A percentile compares a stretch with the other conserved stretches of the same genome.
These are phyloP conservation scores for Didymella sp. DNA, from an alignment of 2,329 filamentous ascomycete species.

Conservation along the genomic window DNA sequence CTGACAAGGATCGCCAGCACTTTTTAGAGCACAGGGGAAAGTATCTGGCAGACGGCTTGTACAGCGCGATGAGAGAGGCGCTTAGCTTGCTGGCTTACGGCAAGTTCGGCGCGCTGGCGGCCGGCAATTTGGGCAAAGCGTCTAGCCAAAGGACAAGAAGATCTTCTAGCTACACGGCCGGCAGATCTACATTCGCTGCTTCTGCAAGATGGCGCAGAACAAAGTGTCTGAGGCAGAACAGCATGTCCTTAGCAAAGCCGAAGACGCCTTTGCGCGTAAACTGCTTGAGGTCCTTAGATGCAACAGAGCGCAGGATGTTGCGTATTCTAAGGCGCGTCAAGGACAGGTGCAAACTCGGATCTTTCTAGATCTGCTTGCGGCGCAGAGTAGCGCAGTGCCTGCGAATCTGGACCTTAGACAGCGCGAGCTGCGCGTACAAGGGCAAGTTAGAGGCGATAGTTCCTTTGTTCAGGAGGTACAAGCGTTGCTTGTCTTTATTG, in stretches of 20 bases:
- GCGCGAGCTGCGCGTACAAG: slow-evolving; percentile 76
- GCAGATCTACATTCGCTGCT: no score
- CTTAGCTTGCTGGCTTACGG: no score
- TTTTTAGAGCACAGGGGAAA: no score
- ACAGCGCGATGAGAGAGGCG: no score
- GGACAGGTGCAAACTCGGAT: slow-evolving; percentile 86
- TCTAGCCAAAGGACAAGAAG: no score
- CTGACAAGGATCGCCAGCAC: no score
- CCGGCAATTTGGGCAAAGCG: no score
- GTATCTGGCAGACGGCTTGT: no score
- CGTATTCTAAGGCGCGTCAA: slow-evolving; percentile 89
- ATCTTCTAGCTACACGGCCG: no score
- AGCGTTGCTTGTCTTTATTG: slow-evolving; percentile 86
- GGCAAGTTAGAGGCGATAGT: slow-evolving; percentile 78
- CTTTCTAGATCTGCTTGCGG: slow-evolving; percentile 87
- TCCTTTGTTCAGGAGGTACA: slow-evolving; percentile 89
- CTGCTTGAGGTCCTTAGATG: slow-evolving; percentile 87
- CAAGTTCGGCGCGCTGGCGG: no score
- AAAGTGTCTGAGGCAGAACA: no score
- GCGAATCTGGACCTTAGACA: slow-evolving; percentile 83
- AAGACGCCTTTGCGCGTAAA: slow-evolving; percentile 92
- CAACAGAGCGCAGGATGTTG: slow-evolving; percentile 85
- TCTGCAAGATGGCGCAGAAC: no score
- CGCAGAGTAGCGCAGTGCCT: slow-evolving; percentile 87
- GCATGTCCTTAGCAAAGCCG: slow-evolving; percentile 90